A percentile compares a stretch with the other conserved stretches of the same genome.
Evolutionary conservation across 176 grass and related monocot species (phyloP).

Genomic region (Cenchrus fungigraminus): DNA sequence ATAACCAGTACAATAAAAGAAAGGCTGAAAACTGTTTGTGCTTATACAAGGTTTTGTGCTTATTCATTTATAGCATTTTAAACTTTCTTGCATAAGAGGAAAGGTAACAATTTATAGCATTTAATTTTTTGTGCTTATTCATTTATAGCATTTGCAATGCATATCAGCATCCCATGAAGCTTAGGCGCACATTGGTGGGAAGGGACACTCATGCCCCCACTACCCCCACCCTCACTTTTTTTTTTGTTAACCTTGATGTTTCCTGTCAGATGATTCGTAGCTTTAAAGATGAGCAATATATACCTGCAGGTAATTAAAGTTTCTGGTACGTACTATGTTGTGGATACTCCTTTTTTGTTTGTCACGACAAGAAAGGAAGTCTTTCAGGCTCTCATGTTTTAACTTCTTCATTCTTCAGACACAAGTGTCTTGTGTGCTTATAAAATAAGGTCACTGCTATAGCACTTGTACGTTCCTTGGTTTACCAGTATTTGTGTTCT

Average conservation of each 20-base stretch:
- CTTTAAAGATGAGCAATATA: constrained; percentile 20
- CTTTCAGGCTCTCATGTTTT: constrained; percentile 34
- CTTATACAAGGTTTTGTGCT: neutral
- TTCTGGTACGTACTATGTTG: constrained; percentile 7
- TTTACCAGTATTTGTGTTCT: constrained; percentile 10
- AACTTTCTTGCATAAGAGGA: neutral
- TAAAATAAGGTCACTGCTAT: constrained; percentile 20
- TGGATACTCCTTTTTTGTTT: constrained; percentile 25
- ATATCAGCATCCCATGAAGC: neutral
- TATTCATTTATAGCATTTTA: too few relatives aligned
- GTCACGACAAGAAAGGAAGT: constrained; percentile 22
- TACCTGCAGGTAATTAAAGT: neutral
- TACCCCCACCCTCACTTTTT: neutral
- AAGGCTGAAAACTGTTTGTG: neutral
- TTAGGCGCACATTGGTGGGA: neutral
- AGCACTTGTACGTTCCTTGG: constrained; percentile 2
- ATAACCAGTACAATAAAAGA: neutral
- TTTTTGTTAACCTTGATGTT: constrained; percentile 19
- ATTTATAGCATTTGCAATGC: neutral
- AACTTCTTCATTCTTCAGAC: constrained; percentile 16
- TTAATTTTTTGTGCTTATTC: neutral
- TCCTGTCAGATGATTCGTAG: constrained; percentile 25
- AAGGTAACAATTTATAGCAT: neutral
- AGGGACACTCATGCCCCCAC: constrained; percentile 7
- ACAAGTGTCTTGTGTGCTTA: constrained; percentile 22